Evolutionary conservation across 2,329 filamentous ascomycete species (phyloP).

Genomic region (Cercospora nicotianae): DNA sequence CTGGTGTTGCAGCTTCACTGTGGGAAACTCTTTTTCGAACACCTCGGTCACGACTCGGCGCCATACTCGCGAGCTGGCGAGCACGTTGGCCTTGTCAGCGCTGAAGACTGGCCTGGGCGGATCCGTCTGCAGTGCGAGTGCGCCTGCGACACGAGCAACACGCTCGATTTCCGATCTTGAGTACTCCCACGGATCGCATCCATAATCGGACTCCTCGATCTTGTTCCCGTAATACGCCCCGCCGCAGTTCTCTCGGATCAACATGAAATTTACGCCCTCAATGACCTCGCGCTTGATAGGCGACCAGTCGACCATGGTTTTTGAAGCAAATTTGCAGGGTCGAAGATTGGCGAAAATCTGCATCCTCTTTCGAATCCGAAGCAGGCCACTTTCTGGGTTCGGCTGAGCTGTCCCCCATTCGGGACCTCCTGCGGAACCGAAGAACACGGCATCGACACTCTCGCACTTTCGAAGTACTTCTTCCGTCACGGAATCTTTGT

Average conservation of each 20-base stretch:
- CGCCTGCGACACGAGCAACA: constrained; percentile 49
- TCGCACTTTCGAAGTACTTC: constrained; percentile 46
- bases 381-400: constrained; percentile 49
- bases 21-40: constrained; percentile 47
- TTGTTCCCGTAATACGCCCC: constrained; percentile 55
- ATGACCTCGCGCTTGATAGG: constrained; percentile 51
- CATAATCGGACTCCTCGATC: constrained; percentile 46
- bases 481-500: constrained; percentile 49
- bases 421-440: constrained; percentile 52
- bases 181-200: constrained; percentile 53
- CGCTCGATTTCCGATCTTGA: constrained; percentile 49
- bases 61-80: constrained; percentile 55
- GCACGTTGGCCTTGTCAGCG: constrained; percentile 56
- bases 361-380: constrained; percentile 44
- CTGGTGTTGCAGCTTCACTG: constrained; percentile 49
- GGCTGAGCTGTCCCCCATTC: constrained; percentile 47
- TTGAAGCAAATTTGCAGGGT: constrained; percentile 50
- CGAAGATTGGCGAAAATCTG: constrained; percentile 54
- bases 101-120: constrained; percentile 48
- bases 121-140: constrained; percentile 44
- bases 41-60: constrained; percentile 45
- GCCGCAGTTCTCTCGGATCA: constrained; percentile 54
- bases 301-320: constrained; percentile 41
- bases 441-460: constrained; percentile 49
- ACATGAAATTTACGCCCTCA: constrained; percentile 50